These are phyloP conservation scores for Soucietia sequanensis DNA, from an alignment of 805 yeast species.

Conservation along the genomic window DNA sequence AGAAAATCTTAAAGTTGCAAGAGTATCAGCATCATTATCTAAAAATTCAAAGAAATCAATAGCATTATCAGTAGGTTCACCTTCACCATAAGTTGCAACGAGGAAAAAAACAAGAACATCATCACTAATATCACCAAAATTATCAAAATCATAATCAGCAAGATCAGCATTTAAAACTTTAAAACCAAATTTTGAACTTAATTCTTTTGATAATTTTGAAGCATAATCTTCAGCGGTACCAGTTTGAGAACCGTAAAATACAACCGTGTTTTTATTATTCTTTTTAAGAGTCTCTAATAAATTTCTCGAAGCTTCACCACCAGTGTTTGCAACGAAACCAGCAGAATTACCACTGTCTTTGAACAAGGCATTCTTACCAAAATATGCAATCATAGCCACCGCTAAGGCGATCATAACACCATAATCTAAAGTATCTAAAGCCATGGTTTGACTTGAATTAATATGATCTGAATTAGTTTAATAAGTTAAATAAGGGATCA, in stretches of 20 bases:
- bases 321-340: constrained; percentile 24
- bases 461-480: too few relatives aligned
- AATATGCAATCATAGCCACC: constrained; percentile 63
- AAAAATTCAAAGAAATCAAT: constrained; percentile 70
- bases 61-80: constrained; percentile 98
- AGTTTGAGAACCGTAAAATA: constrained; percentile 93
- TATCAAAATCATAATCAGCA: constrained; percentile 84
- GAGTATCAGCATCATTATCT: constrained; percentile 53
- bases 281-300: constrained; percentile 54
- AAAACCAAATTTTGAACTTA: constrained; percentile 76
- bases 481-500: too few relatives aligned
- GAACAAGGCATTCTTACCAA: constrained; percentile 59
- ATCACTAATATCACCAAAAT: constrained; percentile 60
- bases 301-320: constrained; percentile 48
- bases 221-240: constrained; percentile 99
- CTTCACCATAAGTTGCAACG: constrained; percentile 96
- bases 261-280: constrained; percentile 71
- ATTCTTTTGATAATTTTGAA: constrained; percentile 83
- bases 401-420: constrained; percentile 65
- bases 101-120: constrained; percentile 64
- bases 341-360: constrained; percentile 31
- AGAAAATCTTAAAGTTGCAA: constrained; percentile 62
- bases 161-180: constrained; percentile 83
- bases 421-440: constrained; percentile 71
- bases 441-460: too few relatives aligned